Evolutionary conservation across 805 yeast genomes (phyloP).

Genomic region (Zygotorulaspora chibaensis): DNA sequence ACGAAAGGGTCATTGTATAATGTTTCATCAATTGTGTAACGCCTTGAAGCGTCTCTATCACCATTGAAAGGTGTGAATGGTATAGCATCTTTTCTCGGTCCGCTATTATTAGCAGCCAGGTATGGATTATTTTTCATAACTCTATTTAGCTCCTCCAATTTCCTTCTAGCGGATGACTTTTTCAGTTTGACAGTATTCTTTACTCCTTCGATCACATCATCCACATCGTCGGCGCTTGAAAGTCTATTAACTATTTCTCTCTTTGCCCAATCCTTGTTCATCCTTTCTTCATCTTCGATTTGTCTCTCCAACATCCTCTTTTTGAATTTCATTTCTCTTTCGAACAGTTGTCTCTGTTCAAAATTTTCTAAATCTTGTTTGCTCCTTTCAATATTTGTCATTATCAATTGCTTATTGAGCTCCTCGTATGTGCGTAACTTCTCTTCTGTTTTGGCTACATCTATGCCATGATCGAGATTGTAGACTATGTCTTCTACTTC

Average conservation of each 20-base stretch:
- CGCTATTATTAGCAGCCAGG: slow-evolving; percentile 28
- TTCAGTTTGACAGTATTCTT: slow-evolving; percentile 50
- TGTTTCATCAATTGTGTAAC: slow-evolving; percentile 43
- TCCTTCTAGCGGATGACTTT: slow-evolving; percentile 60
- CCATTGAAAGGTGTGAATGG: slow-evolving; percentile 97
- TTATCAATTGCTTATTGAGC: slow-evolving; percentile 68
- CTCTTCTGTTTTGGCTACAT: slow-evolving; percentile 63
- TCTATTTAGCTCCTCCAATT: slow-evolving; percentile 40
- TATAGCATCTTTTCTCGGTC: slow-evolving; percentile 34
- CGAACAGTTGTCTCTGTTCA: slow-evolving; percentile 59
- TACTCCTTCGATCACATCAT: slow-evolving; percentile 48
- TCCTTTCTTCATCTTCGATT: slow-evolving; percentile 53
- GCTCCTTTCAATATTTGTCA: slow-evolving; percentile 68
- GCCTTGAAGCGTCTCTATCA: slow-evolving; percentile 58
- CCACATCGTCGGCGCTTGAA: slow-evolving; percentile 42
- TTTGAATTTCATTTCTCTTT: slow-evolving; percentile 56
- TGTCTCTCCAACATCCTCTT: slow-evolving; percentile 54
- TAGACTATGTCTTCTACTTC: slow-evolving; percentile 76
- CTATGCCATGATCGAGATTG: slow-evolving; percentile 66
- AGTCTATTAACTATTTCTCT: slow-evolving; percentile 53
- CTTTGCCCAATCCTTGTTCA: slow-evolving; percentile 52
- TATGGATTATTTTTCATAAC: slow-evolving; percentile 37
- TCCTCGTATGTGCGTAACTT: slow-evolving; percentile 65
- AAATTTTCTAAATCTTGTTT: slow-evolving; percentile 67
- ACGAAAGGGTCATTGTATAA: slow-evolving; percentile 62